A percentile compares a stretch with the other conserved stretches of the same genome.
These are phyloP conservation scores for Mycosarcoma maydis DNA, from an alignment of 1,284 basidiomycete species.

Conservation along the genomic window DNA sequence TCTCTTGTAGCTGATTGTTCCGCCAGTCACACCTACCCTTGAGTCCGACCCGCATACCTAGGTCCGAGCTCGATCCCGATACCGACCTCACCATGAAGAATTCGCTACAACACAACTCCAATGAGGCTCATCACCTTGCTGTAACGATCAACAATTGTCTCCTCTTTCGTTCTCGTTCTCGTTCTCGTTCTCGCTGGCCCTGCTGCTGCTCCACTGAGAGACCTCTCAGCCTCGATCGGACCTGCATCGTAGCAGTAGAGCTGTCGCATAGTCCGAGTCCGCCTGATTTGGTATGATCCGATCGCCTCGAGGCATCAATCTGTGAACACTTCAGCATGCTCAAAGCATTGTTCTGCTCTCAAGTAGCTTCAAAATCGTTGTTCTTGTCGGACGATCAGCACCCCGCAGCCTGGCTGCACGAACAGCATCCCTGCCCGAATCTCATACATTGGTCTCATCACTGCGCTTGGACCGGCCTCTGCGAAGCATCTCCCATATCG, in stretches of 20 bases:
- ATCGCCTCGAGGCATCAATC: not conserved
- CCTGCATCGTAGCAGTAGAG: slow-evolving; percentile 14
- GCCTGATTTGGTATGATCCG: slow-evolving; percentile 15
- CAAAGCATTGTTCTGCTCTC: too few species aligned
- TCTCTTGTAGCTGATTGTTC: not conserved
- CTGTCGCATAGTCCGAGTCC: not conserved
- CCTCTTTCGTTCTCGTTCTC: not conserved
- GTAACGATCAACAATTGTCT: not conserved
- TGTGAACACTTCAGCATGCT: too few species aligned
- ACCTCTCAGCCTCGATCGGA: slow-evolving; percentile 9
- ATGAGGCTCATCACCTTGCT: not conserved
- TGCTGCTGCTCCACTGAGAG: slow-evolving; percentile 1
- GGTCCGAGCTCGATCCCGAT: slow-evolving; percentile 20
- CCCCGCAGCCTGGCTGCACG: slow-evolving; percentile 21
- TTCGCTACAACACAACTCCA: not conserved
- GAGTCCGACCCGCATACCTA: slow-evolving; percentile 37
- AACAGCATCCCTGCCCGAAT: slow-evolving; percentile 28
- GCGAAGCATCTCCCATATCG: too few species aligned
- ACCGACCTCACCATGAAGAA: not conserved
- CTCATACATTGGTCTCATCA: not conserved
- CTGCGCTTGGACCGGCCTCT: too few species aligned
- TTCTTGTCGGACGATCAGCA: slow-evolving; percentile 3
- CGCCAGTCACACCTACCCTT: slow-evolving; percentile 3
- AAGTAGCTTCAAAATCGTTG: too few species aligned
- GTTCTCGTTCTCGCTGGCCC: too few species aligned